Evolutionary conservation across 306 rosid species (phyloP).

Genomic region (Sicyos edulis): DNA sequence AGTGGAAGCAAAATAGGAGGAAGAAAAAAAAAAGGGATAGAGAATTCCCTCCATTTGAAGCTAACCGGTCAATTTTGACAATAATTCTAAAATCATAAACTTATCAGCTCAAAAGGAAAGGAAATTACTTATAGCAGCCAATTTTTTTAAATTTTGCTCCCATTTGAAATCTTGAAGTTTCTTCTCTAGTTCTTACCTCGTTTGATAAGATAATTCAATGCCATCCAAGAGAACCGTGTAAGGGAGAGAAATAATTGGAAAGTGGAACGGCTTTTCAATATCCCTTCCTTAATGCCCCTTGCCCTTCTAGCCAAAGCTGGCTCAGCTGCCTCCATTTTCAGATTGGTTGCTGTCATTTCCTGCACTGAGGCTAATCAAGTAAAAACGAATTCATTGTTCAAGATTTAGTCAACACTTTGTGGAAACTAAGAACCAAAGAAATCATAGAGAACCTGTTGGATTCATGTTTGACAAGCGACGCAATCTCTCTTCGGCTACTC

Average conservation of each 20-base stretch:
- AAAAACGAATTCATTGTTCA: conserved; percentile 38
- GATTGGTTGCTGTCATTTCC: conserved; percentile 33
- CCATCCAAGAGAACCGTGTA: conserved; percentile 47
- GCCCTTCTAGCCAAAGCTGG: conserved; percentile 54
- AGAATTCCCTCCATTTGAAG: not conserved
- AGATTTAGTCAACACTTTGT: conserved; percentile 16
- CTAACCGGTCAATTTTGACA: not conserved
- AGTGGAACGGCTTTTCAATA: conserved; percentile 63
- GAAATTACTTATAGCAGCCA: not conserved
- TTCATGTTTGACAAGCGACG: conserved; percentile 50
- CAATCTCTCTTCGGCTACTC: conserved; percentile 63
- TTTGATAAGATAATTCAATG: conserved; percentile 36
- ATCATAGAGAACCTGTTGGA: conserved; percentile 52
- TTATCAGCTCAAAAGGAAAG: conserved; percentile 5
- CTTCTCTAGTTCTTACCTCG: conserved; percentile 29
- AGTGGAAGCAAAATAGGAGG: not conserved
- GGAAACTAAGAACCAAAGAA: not conserved
- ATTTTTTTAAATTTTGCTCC: not conserved
- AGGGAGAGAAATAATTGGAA: conserved; percentile 57
- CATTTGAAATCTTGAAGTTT: not conserved
- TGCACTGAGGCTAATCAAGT: conserved; percentile 67
- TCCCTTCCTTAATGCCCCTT: conserved; percentile 54
- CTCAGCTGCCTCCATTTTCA: conserved; percentile 34
- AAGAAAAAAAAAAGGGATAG: not conserved
- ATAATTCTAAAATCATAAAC: not conserved